Evolutionary conservation across 2,329 filamentous ascomycete species (phyloP), one percentile per base, ranked within the genome.

Genomic region (Didymellaceae sp.): DNA sequence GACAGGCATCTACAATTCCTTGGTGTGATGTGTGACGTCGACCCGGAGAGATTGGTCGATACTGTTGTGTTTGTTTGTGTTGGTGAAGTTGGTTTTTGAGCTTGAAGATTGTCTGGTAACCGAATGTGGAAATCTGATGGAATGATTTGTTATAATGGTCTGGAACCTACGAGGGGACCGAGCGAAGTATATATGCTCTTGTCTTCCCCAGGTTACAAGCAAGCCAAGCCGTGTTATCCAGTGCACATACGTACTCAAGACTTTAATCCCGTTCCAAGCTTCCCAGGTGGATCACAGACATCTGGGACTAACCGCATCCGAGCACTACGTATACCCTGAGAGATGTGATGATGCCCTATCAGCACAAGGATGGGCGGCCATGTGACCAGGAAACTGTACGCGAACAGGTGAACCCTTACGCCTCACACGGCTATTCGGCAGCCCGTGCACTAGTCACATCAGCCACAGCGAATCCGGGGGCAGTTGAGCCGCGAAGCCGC

Each of bases 1-100:
- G 60, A 65, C 55, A 58, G 65, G 68, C 69, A 71, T 71, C 65
- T 62, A 54, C 61, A 52, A 62, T 48, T 42, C 22, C 46, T 41
- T 18, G 39, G 39, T 14, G 14, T 22, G 40, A 14, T 31, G n/a
- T 53, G 31, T 13, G 16, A 17, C 16, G 24, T 28, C 8, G 32
- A 10, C 21, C 21, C 14, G 34, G 20, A 18, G 13, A 25, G 11
- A 17, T 4, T 38, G 32, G 32, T 43, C 37, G 35, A 46, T 22
- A 24, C 25, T 45, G 35, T 51, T 46, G 28, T 28, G 31, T 45
- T 42, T 28, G 22, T 49, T 26, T 40, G 34, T 20, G 24, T 38
- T 9, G 4, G 20, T 37, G n/a, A 25, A 21, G 34, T 21, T 10
- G 21, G 7, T 37, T 30, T 26, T 32, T 25, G 35, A 35, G 30